Evolutionary conservation across 164 flowering plant genomes (phyloP), one percentile per base, ranked within the genome.

Genomic region (Berberis thunbergii): DNA sequence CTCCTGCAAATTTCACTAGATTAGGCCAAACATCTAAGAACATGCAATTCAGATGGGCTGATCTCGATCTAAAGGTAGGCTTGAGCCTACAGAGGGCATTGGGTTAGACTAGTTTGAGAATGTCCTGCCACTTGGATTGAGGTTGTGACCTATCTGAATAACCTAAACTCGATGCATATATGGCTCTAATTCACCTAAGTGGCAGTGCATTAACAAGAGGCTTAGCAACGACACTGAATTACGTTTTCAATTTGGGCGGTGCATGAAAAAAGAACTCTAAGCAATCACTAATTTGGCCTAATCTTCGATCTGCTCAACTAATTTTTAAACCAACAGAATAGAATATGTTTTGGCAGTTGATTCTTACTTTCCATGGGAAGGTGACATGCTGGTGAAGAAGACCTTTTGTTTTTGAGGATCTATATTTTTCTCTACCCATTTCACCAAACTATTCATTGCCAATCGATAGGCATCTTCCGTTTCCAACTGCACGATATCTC

Each of bases 351-450:
- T 52, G 54, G n/a, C 54, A 7, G n/a, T 52, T 52, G 11, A 7
- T 26, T 66, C 83, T 74, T 49, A 84, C 88, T 75, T 81, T 26
- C 53, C 72, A 70, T 88, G 95, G 52, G 82, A 59, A 49, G 94
- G 94, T n/a, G 90, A 87, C 91, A 88, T 84, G 82, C 84, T 81
- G 41, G 88, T 69, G 76, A 88, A 88, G 75, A 88, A 85, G 67
- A 83, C 82, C 65, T 85, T 79, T 5, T 86, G 81, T 45, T 76
- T 88, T 67, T 67, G 73, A 6, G 70, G 81, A 69, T 84, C 84
- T 84, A 80, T 77, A 43, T 84, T 78, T 67, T 69, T 75, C 62
- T 71, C 63, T 5, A 76, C 85, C 97, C 98, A 94, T 80, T 79
- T 81, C 69, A 81, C 48, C 96, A 88, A 73, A 59, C 86, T 87